phyloP scores from a whole-genome alignment of 140 eudicot genomes.

The Oenanthe javanica region DNA sequence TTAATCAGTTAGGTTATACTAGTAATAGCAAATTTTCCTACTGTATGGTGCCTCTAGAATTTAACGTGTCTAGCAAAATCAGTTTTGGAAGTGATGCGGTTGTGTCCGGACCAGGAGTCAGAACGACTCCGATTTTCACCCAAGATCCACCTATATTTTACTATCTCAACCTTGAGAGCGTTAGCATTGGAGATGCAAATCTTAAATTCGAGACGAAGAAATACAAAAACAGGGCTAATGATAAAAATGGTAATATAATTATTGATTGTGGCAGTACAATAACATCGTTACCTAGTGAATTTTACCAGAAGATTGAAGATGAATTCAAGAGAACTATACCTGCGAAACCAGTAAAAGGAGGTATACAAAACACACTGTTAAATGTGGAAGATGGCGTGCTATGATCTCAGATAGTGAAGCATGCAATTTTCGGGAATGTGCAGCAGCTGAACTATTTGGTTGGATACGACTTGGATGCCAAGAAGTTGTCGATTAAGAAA shows the following conservation, averaged over 20 bases:
- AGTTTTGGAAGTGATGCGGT: slow-evolving; percentile 33
- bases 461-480: background rate
- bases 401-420: no score
- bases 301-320: slow-evolving; percentile 11
- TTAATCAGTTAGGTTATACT: slow-evolving; percentile 24
- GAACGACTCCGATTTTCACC: slow-evolving; percentile 40
- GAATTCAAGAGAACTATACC: slow-evolving; percentile 10
- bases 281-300: slow-evolving; percentile 7
- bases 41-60: slow-evolving; percentile 28
- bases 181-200: slow-evolving; percentile 26
- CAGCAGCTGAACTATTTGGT: background rate
- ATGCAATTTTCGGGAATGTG: background rate
- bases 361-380: slow-evolving; percentile 11
- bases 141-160: slow-evolving; percentile 24
- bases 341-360: slow-evolving; percentile 12
- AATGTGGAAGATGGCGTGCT: slow-evolving; percentile 13
- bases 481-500: background rate
- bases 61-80: slow-evolving; percentile 33
- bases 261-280: slow-evolving; percentile 53
- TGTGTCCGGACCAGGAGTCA: slow-evolving; percentile 29
- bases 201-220: background rate
- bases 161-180: slow-evolving; percentile 29
- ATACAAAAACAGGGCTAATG: background rate
- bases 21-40: slow-evolving; percentile 44
- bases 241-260: slow-evolving; percentile 27